phyloP scores from a whole-genome alignment of 2,329 filamentous ascomycete genomes.

The Diaporthe citrichinensis region DNA sequence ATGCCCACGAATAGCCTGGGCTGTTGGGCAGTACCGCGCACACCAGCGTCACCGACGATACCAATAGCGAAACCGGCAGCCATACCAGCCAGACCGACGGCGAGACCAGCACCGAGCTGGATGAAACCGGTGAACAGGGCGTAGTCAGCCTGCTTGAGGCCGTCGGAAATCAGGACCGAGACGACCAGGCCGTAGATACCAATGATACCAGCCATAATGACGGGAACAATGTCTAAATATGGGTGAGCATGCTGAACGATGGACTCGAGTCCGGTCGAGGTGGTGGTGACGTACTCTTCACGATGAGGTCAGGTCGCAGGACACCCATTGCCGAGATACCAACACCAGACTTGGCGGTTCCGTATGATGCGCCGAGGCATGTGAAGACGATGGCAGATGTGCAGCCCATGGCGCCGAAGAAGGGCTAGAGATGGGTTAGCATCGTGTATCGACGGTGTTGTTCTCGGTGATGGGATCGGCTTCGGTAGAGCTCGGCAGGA shows the following conservation, averaged over 20 bases:
- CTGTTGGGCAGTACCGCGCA: slow-evolving; percentile 87
- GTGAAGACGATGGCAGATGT: slow-evolving; percentile 71
- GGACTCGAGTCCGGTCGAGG: slow-evolving; percentile 25
- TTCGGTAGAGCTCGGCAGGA: slow-evolving; percentile 47
- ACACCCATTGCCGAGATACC: slow-evolving; percentile 99
- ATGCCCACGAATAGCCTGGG: slow-evolving; percentile 94
- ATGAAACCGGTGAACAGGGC: slow-evolving; percentile 87
- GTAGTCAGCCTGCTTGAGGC: slow-evolving; percentile 76
- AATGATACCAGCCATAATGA: slow-evolving; percentile 99
- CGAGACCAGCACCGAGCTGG: slow-evolving; percentile 85
- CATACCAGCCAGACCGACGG: slow-evolving; percentile 86
- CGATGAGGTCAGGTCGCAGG: slow-evolving; percentile 95
- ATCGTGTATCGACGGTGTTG: slow-evolving; percentile 40
- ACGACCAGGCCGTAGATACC: slow-evolving; percentile 97
- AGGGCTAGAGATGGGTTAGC: slow-evolving; percentile 71
- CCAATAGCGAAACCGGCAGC: slow-evolving; percentile 90
- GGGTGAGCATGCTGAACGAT: slow-evolving; percentile 39
- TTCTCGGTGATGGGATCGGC: slow-evolving; percentile 40
- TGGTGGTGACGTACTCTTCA: slow-evolving; percentile 84
- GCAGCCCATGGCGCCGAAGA: slow-evolving; percentile 98
- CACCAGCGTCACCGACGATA: slow-evolving; percentile 91
- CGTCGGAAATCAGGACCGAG: slow-evolving; percentile 88
- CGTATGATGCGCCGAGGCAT: slow-evolving; percentile 63
- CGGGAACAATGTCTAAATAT: slow-evolving; percentile 90
- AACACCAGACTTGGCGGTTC: slow-evolving; percentile 97